Conservation (phyloP, 75 land plant genomes). For the Picea sitchensis region DNA sequence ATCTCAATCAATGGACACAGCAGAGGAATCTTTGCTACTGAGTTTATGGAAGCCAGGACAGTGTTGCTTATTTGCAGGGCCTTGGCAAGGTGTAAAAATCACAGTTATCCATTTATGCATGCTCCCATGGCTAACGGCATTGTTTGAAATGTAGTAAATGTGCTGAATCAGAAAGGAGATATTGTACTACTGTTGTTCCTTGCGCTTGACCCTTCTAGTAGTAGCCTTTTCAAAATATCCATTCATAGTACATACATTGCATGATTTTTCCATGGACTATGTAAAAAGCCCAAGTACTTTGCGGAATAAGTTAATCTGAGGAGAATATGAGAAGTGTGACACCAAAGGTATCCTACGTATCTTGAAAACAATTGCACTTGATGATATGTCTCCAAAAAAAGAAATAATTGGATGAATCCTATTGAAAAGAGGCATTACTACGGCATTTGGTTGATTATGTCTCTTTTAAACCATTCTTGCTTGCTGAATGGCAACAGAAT, state of each 20-base stretch:
- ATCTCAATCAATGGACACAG: background rate
- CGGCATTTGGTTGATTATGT: constrained; percentile 2
- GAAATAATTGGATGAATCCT: background rate
- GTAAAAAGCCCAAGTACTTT: background rate
- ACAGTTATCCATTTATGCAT: background rate
- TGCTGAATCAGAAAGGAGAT: background rate
- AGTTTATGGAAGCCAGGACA: background rate
- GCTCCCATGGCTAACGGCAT: background rate
- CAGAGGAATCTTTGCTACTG: constrained; percentile 1
- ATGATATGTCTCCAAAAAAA: background rate
- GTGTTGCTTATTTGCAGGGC: background rate
- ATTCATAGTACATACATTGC: background rate
- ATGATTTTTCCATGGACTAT: background rate
- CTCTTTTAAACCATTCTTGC: constrained; percentile 11
- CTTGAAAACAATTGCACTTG: background rate
- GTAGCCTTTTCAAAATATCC: background rate
- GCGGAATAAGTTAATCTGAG: background rate
- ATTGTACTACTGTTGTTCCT: background rate
- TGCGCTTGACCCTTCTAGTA: background rate
- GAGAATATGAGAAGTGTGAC: background rate
- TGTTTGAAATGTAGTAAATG: background rate
- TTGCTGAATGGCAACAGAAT: background rate
- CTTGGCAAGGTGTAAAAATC: background rate
- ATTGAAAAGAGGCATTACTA: background rate
- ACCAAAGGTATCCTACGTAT: background rate